Evolutionary conservation across 139 green algal species (phyloP).

Genomic region (Chlorella sorokiniana): DNA sequence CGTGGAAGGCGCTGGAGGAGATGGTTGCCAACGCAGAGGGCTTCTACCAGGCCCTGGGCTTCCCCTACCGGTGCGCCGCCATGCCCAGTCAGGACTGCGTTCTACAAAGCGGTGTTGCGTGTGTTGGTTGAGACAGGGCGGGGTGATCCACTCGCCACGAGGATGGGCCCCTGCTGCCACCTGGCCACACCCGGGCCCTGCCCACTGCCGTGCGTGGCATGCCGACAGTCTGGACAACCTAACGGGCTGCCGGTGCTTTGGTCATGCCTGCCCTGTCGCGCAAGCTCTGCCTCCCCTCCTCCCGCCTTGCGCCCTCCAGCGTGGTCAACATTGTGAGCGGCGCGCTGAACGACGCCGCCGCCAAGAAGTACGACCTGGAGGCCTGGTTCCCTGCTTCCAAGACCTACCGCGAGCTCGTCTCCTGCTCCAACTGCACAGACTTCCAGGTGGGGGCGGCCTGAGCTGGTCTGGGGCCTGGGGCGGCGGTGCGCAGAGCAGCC

Average conservation of each 20-base stretch:
- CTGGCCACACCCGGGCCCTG: too few species aligned
- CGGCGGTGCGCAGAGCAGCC: background rate
- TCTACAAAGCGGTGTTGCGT: too few species aligned
- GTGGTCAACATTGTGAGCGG: slow-evolving; percentile 92
- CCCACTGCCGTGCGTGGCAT: too few species aligned
- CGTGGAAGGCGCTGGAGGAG: slow-evolving; percentile 95
- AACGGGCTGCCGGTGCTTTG: background rate
- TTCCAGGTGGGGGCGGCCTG: slow-evolving; percentile 8
- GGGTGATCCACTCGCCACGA: too few species aligned
- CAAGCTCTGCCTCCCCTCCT: background rate
- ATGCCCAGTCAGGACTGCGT: too few species aligned
- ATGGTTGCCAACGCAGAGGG: slow-evolving; percentile 95
- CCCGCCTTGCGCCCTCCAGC: background rate
- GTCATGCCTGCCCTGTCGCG: background rate
- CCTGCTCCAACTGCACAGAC: slow-evolving; percentile 64
- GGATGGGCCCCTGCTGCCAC: too few species aligned
- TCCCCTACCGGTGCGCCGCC: slow-evolving; percentile 79
- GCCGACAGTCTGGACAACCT: too few species aligned
- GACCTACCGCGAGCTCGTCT: slow-evolving; percentile 96
- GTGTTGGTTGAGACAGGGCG: too few species aligned
- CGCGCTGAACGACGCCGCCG: slow-evolving; percentile 97
- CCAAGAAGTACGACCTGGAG: slow-evolving; percentile 99
- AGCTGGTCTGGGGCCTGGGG: background rate
- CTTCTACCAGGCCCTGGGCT: slow-evolving; percentile 71
- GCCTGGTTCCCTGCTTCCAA: slow-evolving; percentile 96